Percentiles rank a stretch among this genome's conserved stretches.
Evolutionary conservation across 768 basidiomycete genomes (phyloP).

Genomic region (Dioszegia hungarica): DNA sequence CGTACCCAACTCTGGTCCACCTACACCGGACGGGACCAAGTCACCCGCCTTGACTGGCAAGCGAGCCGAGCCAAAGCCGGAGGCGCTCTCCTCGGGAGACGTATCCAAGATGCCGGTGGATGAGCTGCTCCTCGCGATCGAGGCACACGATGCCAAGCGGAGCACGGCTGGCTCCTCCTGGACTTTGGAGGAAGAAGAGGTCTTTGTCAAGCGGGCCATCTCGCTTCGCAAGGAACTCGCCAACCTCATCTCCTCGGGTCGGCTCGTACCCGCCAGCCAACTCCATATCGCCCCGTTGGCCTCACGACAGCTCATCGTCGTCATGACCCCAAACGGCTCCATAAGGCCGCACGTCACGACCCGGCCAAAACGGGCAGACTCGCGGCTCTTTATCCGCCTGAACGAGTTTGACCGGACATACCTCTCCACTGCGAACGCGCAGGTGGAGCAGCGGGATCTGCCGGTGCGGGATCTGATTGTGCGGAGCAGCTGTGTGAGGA

Average conservation of each 20-base stretch:
- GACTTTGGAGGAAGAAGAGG: constrained; percentile 41
- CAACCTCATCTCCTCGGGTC: constrained; percentile 27
- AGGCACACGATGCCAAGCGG: constrained; percentile 29
- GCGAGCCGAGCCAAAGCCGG: constrained; percentile 25
- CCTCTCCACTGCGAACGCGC: constrained; percentile 4
- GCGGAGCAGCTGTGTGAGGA: constrained; percentile 36
- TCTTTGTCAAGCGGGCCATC: constrained; percentile 34
- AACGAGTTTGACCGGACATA: constrained; percentile 34
- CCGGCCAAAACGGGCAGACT: constrained; percentile 40
- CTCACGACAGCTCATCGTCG: constrained; percentile 32
- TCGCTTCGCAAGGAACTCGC: constrained; percentile 34
- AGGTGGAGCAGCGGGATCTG: constrained; percentile 20
- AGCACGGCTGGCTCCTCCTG: constrained; percentile 10
- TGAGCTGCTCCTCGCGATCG: constrained; percentile 33
- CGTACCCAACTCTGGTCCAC: neutral
- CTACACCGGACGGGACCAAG: constrained; percentile 17
- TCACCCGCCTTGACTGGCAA: constrained; percentile 45
- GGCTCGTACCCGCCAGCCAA: constrained; percentile 28
- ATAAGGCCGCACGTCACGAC: constrained; percentile 37
- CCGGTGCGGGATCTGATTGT: constrained; percentile 45
- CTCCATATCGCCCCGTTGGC: constrained; percentile 21
- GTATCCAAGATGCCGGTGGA: constrained; percentile 40
- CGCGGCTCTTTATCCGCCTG: constrained; percentile 41
- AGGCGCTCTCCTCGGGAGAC: constrained; percentile 26
- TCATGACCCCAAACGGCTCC: constrained; percentile 43